phyloP scores from a whole-genome alignment of 768 basidiomycete genomes.

The Saitozyma sp. region DNA sequence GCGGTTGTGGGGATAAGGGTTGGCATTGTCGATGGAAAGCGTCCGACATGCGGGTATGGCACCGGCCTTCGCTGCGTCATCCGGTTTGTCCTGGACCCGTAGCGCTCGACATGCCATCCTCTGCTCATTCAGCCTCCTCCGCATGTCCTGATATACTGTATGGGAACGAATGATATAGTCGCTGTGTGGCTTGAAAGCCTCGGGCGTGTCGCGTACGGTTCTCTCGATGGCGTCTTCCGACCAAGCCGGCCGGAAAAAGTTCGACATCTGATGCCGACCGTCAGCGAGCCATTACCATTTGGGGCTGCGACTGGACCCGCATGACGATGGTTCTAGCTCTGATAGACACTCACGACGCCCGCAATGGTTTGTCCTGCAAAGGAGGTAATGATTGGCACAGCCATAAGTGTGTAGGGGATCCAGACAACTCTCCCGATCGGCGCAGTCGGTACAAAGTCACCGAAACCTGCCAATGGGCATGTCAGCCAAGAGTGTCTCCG shows the following conservation, averaged over 20 bases:
- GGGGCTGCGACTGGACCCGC: too few relatives aligned
- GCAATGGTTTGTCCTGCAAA: slow-evolving; percentile 50
- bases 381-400: slow-evolving; percentile 52
- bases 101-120: not conserved
- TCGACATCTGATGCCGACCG: too few relatives aligned
- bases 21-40: too few relatives aligned
- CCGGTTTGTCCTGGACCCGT: not conserved
- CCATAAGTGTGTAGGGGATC: slow-evolving; percentile 48
- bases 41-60: too few relatives aligned
- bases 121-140: not conserved
- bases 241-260: too few relatives aligned
- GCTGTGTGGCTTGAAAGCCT: slow-evolving; percentile 37
- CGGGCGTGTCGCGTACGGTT: not conserved
- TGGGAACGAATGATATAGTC: slow-evolving; percentile 39
- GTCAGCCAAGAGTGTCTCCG: too few relatives aligned
- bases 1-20: too few relatives aligned
- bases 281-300: too few relatives aligned
- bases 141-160: slow-evolving; percentile 22
- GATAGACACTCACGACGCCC: slow-evolving; percentile 28
- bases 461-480: slow-evolving; percentile 35
- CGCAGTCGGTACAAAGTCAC: slow-evolving; percentile 40
- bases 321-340: too few relatives aligned
- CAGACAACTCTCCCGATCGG: slow-evolving; percentile 48
- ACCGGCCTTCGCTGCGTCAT: too few relatives aligned
- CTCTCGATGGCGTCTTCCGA: too few relatives aligned